Evolutionary conservation across 768 basidiomycete genomes (phyloP), one percentile per base, ranked within the genome.

Genomic region (Boletus subparvulus): DNA sequence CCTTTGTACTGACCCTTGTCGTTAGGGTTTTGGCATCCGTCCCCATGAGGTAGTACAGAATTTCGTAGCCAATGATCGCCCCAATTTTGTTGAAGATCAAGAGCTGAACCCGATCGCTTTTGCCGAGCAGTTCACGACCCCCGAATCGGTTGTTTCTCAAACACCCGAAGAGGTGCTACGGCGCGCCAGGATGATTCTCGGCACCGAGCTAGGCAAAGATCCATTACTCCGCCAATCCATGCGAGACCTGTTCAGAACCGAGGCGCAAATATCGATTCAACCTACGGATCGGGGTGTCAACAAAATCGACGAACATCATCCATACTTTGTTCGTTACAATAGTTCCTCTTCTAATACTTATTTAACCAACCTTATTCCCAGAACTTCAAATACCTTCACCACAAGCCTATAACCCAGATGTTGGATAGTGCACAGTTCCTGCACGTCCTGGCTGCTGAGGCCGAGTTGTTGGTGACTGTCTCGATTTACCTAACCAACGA

Each of bases 301-400:
- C 16, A 92, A 92, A 69, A 90, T 92, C 40, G 84, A 86, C 56
- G 86, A 90, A 60, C 80, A 83, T 54, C 84, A 89, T 71, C 80
- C 80, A 4, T 88, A 86, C 69, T 90, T 79, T 59, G 89, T 90
- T 69, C 54, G 88, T 78, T 30, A 16, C 43, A 30, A 13, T 30
- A 26, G 47, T 50, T 13, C 2, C 46, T 41, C 33, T 28, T 52
- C 39, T 49, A 26, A 11, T 28, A 30, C 28, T 6, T 42, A 19
- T 56, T n/a, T 61, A 35, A 69, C 39, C 28, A 40, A 47, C 19
- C 6, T 42, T 46, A 37, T 35, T 46, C 41, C 41, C 36, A 99
- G 96, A 87, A 84, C 64, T 98, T 98, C 83, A 98, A 98, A 78
- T 98, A 98, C 74, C 80, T 98, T 30, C 76, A 80, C 28, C 80